Evolutionary conservation across 169 alveolate species (phyloP).

Genomic region (Plasmodium inui): DNA sequence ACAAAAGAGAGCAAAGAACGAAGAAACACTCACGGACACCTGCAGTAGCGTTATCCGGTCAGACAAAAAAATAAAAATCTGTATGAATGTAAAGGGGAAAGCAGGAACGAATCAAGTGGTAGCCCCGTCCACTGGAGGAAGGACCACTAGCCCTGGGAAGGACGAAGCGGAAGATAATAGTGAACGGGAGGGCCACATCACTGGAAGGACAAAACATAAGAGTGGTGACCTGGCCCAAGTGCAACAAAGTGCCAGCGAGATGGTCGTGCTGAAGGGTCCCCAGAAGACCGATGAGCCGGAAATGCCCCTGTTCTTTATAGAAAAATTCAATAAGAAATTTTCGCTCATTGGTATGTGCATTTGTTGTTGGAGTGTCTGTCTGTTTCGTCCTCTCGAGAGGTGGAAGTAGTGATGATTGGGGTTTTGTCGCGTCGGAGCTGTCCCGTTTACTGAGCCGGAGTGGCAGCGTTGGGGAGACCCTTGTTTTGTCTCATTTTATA

Average conservation of each 20-base stretch:
- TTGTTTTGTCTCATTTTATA: too few relatives aligned
- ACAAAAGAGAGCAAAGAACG: conserved; percentile 16
- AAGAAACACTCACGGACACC: conserved; percentile 12
- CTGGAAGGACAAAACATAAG: neutral
- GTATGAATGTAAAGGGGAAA: conserved; percentile 45
- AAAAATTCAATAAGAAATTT: conserved; percentile 55
- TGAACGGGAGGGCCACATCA: neutral
- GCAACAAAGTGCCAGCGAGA: neutral
- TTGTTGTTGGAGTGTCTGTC: neutral
- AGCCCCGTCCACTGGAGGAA: neutral
- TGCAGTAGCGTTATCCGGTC: conserved; percentile 39
- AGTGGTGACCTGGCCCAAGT: neutral
- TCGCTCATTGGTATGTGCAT: conserved; percentile 25
- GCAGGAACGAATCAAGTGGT: neutral
- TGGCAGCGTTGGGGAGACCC: neutral
- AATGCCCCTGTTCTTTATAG: conserved; percentile 78
- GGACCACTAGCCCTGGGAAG: neutral
- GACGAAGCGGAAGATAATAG: conserved; percentile 13
- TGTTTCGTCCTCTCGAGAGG: too few relatives aligned
- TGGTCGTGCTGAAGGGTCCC: neutral
- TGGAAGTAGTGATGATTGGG: too few relatives aligned
- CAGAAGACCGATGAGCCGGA: conserved; percentile 68
- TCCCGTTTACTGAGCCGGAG: too few relatives aligned
- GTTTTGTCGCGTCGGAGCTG: too few relatives aligned
- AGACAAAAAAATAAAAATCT: conserved; percentile 53